phyloP scores from a whole-genome alignment of 768 basidiomycete genomes.

The Lactifluus echinatus region DNA sequence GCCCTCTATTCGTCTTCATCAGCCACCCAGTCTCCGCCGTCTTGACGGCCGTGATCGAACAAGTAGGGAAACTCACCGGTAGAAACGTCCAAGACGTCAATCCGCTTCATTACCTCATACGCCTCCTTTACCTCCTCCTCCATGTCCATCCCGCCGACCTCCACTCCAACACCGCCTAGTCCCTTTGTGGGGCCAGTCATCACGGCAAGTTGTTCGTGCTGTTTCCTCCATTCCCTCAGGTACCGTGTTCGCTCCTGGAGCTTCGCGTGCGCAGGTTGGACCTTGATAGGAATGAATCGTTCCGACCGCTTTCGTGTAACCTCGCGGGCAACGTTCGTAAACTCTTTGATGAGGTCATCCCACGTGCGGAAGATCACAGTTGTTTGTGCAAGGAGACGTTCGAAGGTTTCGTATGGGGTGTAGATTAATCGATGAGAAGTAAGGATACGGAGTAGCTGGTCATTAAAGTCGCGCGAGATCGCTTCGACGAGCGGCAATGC shows the following conservation, averaged over 20 bases:
- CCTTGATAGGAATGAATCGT: conserved; percentile 95
- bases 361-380: conserved; percentile 54
- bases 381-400: conserved; percentile 68
- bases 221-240: conserved; percentile 86
- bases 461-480: conserved; percentile 96
- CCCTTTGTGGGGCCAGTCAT: conserved; percentile 96
- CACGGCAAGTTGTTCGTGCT: conserved; percentile 93
- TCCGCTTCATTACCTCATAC: conserved; percentile 95
- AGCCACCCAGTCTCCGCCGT: not conserved
- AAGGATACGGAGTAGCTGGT: conserved; percentile 85
- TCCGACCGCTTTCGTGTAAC: conserved; percentile 84
- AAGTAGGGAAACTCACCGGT: conserved; percentile 45
- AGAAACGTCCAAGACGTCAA: conserved; percentile 92
- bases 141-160: conserved; percentile 92
- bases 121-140: conserved; percentile 95
- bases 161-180: conserved; percentile 59
- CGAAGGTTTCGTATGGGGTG: conserved; percentile 91
- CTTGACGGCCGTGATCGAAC: too few relatives aligned
- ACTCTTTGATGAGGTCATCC: conserved; percentile 60
- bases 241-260: conserved; percentile 83
- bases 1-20: conserved; percentile 51
- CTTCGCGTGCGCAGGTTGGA: conserved; percentile 83
- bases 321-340: conserved; percentile 71
- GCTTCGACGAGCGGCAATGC: conserved; percentile 96
- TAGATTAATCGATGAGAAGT: conserved; percentile 89